Percentiles rank a stretch among this genome's conserved stretches.
phyloP scores from a whole-genome alignment of 345 rosid genomes.

The Noccaea caerulescens region DNA sequence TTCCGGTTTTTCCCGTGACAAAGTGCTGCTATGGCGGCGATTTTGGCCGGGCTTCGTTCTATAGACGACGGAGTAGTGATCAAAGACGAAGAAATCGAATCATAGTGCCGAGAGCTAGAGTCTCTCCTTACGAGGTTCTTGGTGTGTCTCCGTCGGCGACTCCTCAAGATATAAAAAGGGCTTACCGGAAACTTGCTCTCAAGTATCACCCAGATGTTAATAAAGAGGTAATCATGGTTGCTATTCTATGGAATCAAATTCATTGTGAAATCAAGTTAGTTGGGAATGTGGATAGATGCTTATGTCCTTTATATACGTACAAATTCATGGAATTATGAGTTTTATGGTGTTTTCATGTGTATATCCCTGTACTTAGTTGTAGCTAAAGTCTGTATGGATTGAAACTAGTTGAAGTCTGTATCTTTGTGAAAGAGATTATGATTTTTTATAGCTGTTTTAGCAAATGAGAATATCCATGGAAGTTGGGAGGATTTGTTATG shows the following conservation, averaged over 20 bases:
- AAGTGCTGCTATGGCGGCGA: slow-evolving; percentile 47
- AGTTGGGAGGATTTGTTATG: too few species aligned
- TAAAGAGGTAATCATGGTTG: slow-evolving; percentile 60
- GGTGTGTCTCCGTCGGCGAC: slow-evolving; percentile 81
- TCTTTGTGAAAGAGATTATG: background rate
- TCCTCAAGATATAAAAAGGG: slow-evolving; percentile 85
- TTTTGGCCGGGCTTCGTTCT: slow-evolving; percentile 24
- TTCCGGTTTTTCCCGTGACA: slow-evolving; percentile 42
- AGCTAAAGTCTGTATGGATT: background rate
- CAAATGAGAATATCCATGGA: too few species aligned
- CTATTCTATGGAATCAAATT: background rate
- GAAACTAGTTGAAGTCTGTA: background rate
- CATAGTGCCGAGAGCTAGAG: slow-evolving; percentile 60
- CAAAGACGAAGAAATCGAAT: slow-evolving; percentile 45
- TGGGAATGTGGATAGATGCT: slow-evolving; percentile 20
- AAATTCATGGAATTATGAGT: background rate
- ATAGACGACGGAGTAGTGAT: slow-evolving; percentile 38
- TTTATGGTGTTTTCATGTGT: slow-evolving; percentile 6
- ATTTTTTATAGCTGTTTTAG: background rate
- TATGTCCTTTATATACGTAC: background rate
- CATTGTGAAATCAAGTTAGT: background rate
- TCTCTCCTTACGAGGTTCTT: slow-evolving; percentile 83
- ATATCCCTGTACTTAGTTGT: slow-evolving; percentile 2
- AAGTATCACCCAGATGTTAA: slow-evolving; percentile 96
- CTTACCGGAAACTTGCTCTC: slow-evolving; percentile 95